Conservation (phyloP, 306 rosid species). For the Canavalia ensiformis region DNA sequence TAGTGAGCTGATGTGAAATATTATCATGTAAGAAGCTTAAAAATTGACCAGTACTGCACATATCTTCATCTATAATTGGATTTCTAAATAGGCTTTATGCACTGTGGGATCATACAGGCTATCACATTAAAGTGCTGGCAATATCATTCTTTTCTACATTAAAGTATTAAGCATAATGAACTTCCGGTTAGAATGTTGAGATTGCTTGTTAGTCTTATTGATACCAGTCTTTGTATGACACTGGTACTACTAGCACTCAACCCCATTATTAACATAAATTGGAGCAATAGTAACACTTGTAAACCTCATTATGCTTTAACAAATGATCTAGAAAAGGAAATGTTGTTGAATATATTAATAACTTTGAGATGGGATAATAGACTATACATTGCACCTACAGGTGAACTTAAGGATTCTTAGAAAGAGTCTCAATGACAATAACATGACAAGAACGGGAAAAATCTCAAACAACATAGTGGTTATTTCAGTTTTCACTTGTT, state of each 20-base stretch:
- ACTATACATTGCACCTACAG: background rate
- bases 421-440: no score
- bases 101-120: conserved; percentile 20
- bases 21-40: conserved; percentile 44
- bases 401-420: no score
- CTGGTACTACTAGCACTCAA: background rate
- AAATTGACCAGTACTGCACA: conserved; percentile 23
- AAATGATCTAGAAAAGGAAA: conserved; percentile 3
- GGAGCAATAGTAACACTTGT: background rate
- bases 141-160: conserved; percentile 9
- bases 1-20: conserved; percentile 79
- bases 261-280: background rate
- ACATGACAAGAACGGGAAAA: background rate
- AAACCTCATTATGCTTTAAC: background rate
- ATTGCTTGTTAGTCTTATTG: background rate
- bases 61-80: conserved; percentile 22
- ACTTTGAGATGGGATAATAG: background rate
- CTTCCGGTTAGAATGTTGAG: no score
- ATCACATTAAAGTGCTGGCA: conserved; percentile 9
- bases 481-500: background rate
- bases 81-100: conserved; percentile 22
- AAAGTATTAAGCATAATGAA: conserved; percentile 2
- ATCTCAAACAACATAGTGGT: background rate
- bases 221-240: background rate
- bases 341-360: background rate